Base-by-base conservation (phyloP, 768 basidiomycete genomes). In the Favolaschia claudopus region DNA sequence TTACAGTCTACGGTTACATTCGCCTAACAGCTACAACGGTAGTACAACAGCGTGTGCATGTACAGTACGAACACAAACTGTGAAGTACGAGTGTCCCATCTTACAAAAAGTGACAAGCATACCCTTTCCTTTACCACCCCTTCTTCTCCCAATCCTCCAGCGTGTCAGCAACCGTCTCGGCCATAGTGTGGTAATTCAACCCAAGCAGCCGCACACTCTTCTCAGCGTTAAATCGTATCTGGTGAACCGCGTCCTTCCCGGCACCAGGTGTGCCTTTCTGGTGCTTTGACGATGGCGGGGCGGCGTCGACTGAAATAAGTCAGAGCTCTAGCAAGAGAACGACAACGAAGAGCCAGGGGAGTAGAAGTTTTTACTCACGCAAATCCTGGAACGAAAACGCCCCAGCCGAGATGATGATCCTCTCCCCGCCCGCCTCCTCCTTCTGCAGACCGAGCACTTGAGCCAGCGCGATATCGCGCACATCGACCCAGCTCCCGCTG, bases 391-490 rank as follows among this genome's bases (percentile, higher is more conserved):
- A 69, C 10, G 49, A 44, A 49, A 49, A 64, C 51, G 51, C 47
- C 62, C 78, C 76, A 1, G 66, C 73, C 20, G 69, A 70, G 27
- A 83, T 58, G 62, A 89, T 79, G 65, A 88, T 80, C 36, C 88
- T 73, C 46, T 88, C 75, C 1, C 83, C 84, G 5, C 78, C 77
- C 0, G 86, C 86, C 9, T 78, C 77, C 5, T 74, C 72, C 27
- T 73, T 78, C 47, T 77, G 74, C 12, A 89, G 72, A 4, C 85
- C 83, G 5, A 70, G 68, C 1, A 78, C 76, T 64, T 89, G 88
- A 0, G 82, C 85, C 15, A 74, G 69, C 0, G 82, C 86, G 29
- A 84, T 67, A 64, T 86, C 83, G 17, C 80, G 76, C 2, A 39
- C 38, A 20, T 39, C 24, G 19, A 22, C 38, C 38, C 38, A 39